Evolutionary conservation across 305 asterid species (phyloP), one percentile per base, ranked within the genome.

Genomic region (Petunia hybrid): DNA sequence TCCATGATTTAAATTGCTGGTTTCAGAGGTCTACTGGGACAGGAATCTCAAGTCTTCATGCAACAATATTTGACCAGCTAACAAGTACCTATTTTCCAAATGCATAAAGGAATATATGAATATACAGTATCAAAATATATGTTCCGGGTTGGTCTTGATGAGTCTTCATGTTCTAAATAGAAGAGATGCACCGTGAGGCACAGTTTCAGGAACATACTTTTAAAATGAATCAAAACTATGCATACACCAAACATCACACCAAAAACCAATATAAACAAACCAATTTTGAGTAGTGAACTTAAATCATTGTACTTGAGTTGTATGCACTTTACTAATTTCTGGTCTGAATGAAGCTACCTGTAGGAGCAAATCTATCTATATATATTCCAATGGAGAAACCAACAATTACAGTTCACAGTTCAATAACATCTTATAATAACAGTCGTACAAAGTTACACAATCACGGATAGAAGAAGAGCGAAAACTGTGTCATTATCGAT

Each of bases 391-490:
- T 38, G 64, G 22, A 8, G 6, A 38, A 53, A 75, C 43, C 65
- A 75, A 55, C 5, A 55, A 56, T 38, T 55, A 56, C 53, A 13
- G 40, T 38, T 75, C 31, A 40, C 67, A 57, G 70, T 48, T 39
- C 68, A 51, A 36, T 80, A 67, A 57, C 66, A 48, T 14, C 31
- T 65, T 43, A 22, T 16, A 2, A 59, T 42, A 57, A 59, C 39
- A 22, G 31, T 2, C 57, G 13, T 13, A 53, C 14, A 48, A 75
- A 53, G 12, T 53, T 13, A n/a, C 1, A 53, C n/a, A 53, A 75
- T 75, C 51, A 75, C 39, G 65, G n/a, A 55, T 75, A 35, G 41
- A 80, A 56, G 43, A 70, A 22, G 8, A 70, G 48, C 5, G 14
- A 31, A 14, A 62, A 60, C 10, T 39, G 42, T 7, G 38, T 75